Percentiles rank a stretch among this genome's conserved stretches.
Conservation (phyloP, 176 grass and related monocot species). For the Oryza glaberrima region DNA sequence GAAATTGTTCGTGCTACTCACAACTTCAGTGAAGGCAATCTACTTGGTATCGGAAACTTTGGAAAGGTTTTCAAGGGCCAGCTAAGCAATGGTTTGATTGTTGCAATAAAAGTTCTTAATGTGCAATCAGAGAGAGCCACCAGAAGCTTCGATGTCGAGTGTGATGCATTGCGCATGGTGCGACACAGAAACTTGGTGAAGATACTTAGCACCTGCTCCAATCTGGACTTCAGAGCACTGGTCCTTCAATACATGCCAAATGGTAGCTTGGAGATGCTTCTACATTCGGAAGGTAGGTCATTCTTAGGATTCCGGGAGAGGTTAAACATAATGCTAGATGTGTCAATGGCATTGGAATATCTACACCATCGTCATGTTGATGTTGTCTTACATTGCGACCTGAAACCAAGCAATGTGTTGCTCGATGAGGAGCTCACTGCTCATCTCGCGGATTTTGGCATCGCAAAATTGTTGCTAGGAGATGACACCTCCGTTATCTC, state of each 20-base stretch:
- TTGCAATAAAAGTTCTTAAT: neutral
- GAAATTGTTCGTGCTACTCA: neutral
- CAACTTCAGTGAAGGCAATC: neutral
- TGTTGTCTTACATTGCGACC: neutral
- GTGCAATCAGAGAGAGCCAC: neutral
- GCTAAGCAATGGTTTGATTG: conserved; percentile 10
- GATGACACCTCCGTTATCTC: neutral
- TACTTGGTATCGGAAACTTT: neutral
- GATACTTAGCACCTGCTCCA: neutral
- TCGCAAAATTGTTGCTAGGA: conserved; percentile 29
- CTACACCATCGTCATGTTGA: neutral
- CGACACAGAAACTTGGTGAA: conserved; percentile 8
- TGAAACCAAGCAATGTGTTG: neutral
- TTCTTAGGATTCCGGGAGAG: neutral
- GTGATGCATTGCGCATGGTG: neutral
- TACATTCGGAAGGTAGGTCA: neutral
- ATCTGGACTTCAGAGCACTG: conserved; percentile 9
- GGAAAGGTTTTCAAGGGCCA: conserved; percentile 8
- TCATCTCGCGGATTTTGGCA: conserved; percentile 42
- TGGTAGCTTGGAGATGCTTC: neutral
- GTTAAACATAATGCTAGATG: too few species aligned
- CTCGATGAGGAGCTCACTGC: conserved; percentile 30
- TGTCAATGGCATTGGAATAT: conserved; percentile 8
- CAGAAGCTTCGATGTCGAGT: neutral
- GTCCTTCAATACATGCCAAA: conserved; percentile 7